Percentiles rank a stretch among this genome's conserved stretches.
Evolutionary conservation across 2,329 filamentous ascomycete species (phyloP).

Genomic region (Xylariaceae sp.): DNA sequence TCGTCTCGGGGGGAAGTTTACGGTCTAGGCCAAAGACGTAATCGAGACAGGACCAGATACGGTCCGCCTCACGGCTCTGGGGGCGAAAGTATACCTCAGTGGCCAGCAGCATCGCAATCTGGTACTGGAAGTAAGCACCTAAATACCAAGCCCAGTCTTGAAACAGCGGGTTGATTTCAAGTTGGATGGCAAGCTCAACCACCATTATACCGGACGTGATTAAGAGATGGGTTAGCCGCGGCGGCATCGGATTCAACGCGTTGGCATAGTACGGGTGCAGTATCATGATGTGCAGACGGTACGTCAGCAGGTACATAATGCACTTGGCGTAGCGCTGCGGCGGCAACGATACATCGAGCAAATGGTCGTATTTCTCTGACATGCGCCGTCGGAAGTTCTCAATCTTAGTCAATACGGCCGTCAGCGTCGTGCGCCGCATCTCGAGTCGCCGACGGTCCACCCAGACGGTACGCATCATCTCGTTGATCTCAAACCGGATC

Average conservation of each 20-base stretch:
- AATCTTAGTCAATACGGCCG: slow-evolving; percentile 69
- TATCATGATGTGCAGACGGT: slow-evolving; percentile 69
- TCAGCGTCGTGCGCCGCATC: slow-evolving; percentile 65
- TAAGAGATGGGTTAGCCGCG: slow-evolving; percentile 68
- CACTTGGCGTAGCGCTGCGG: slow-evolving; percentile 69
- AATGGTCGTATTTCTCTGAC: slow-evolving; percentile 68
- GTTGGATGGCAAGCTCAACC: slow-evolving; percentile 54
- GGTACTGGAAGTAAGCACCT: slow-evolving; percentile 76
- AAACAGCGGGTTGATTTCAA: slow-evolving; percentile 55
- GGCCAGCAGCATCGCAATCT: slow-evolving; percentile 71
- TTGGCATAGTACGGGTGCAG: slow-evolving; percentile 70
- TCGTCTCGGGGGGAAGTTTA: slow-evolving; percentile 58
- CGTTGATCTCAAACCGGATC: slow-evolving; percentile 75
- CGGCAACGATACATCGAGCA: slow-evolving; percentile 65
- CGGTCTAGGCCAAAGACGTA: slow-evolving; percentile 71
- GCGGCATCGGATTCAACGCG: slow-evolving; percentile 58
- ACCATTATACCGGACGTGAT: slow-evolving; percentile 65
- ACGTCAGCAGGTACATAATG: slow-evolving; percentile 69
- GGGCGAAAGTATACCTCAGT: slow-evolving; percentile 70
- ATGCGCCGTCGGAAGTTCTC: slow-evolving; percentile 71
- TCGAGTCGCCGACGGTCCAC: slow-evolving; percentile 71
- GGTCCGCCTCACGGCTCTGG: slow-evolving; percentile 62
- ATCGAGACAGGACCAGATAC: slow-evolving; percentile 75
- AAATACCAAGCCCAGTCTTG: slow-evolving; percentile 72
- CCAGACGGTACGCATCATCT: slow-evolving; percentile 75